phyloP scores from a whole-genome alignment of 768 basidiomycete genomes.

The Imleria badia region DNA sequence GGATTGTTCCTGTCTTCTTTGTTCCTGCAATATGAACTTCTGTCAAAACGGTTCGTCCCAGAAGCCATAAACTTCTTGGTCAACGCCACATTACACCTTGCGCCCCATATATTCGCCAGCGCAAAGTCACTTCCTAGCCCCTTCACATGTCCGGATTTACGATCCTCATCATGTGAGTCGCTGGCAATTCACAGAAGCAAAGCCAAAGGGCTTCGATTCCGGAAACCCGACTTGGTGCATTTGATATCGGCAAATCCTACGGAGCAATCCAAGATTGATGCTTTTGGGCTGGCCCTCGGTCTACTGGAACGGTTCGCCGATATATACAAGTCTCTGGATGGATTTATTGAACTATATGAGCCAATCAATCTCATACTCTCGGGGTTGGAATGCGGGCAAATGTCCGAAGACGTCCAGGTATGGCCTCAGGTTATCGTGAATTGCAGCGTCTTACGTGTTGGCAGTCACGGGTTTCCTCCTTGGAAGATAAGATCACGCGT shows the following conservation, averaged over 20 bases:
- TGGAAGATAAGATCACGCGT: constrained; percentile 52
- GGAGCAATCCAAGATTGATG: constrained; percentile 72
- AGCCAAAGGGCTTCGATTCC: constrained; percentile 38
- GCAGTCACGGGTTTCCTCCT: constrained; percentile 48
- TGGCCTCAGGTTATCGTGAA: neutral
- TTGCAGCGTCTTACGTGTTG: constrained; percentile 11
- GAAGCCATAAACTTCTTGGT: constrained; percentile 84
- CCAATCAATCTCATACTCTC: constrained; percentile 64
- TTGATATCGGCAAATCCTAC: constrained; percentile 37
- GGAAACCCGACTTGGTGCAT: constrained; percentile 47
- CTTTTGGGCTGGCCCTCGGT: constrained; percentile 60
- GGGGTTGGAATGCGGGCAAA: constrained; percentile 43
- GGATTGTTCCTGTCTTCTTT: constrained; percentile 90
- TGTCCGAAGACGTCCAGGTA: constrained; percentile 61
- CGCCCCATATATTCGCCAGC: constrained; percentile 56
- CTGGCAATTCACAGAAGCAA: constrained; percentile 41
- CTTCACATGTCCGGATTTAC: constrained; percentile 74
- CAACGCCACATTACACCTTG: constrained; percentile 69
- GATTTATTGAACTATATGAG: constrained; percentile 82
- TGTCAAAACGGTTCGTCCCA: constrained; percentile 86
- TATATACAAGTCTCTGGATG: constrained; percentile 73
- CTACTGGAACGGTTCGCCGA: constrained; percentile 70
- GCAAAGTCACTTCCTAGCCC: constrained; percentile 56
- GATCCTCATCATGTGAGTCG: constrained; percentile 42
- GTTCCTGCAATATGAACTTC: constrained; percentile 77